Percentiles rank a stretch among this genome's conserved stretches.
Conservation (phyloP, 768 basidiomycete genomes). For the Podaxis pistillaris region DNA sequence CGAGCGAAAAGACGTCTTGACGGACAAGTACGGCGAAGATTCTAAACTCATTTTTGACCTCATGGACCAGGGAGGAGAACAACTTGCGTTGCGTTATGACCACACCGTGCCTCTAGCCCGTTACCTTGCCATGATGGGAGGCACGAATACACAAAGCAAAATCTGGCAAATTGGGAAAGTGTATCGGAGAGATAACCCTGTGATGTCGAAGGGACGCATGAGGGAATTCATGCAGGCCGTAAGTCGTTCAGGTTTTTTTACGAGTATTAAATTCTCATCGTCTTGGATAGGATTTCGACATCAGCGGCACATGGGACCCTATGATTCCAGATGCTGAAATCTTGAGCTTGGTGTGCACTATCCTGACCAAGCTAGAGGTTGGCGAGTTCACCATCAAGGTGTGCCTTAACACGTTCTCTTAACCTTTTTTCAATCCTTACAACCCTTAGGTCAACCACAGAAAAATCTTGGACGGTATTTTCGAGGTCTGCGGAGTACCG, state of each 20-base stretch:
- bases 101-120: slow-evolving; percentile 96
- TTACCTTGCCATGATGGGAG: slow-evolving; percentile 94
- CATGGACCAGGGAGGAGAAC: slow-evolving; percentile 96
- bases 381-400: slow-evolving; percentile 96
- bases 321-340: slow-evolving; percentile 98
- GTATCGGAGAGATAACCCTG: slow-evolving; percentile 93
- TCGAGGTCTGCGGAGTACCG: slow-evolving; percentile 94
- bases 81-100: slow-evolving; percentile 92
- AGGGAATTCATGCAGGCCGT: slow-evolving; percentile 98
- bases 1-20: slow-evolving; percentile 92
- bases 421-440: not conserved
- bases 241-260: slow-evolving; percentile 23
- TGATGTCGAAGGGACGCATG: slow-evolving; percentile 98
- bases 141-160: slow-evolving; percentile 71
- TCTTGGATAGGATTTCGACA: slow-evolving; percentile 84
- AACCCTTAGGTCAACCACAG: slow-evolving; percentile 83
- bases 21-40: slow-evolving; percentile 98
- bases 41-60: slow-evolving; percentile 97
- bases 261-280: not conserved
- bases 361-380: slow-evolving; percentile 80
- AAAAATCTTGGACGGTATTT: slow-evolving; percentile 96
- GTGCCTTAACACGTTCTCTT: not conserved
- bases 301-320: slow-evolving; percentile 86
- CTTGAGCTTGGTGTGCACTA: slow-evolving; percentile 76
- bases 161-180: slow-evolving; percentile 99